Base-by-base conservation (phyloP, 2,329 filamentous ascomycete genomes). In the Ascomycota sp. region DNA sequence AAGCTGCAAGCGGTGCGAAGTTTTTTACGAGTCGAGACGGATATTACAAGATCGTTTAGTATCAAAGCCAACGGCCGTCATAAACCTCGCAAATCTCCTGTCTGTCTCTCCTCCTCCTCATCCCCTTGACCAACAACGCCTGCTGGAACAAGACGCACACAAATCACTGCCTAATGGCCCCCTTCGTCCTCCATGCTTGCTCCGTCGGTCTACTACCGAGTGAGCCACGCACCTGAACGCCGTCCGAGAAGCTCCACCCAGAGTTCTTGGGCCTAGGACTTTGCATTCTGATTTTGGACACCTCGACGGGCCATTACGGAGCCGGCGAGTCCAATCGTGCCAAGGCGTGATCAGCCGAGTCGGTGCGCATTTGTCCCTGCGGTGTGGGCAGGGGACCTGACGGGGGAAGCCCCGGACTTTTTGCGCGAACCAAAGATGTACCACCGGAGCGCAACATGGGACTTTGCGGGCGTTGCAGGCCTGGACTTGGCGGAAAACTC, bases 211-310 rank as follows among this genome's bases (percentile, higher is more conserved):
- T 8, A 7, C 4, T 11, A 7, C n/a, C 23, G 23, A 25, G 8
- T 25, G 24, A 26, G 12, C 24, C 24, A 15, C 6, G n/a, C n/a
- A 5, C 19, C 13, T 24, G 32, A 9, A 32, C 32, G 27, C 23
- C 33, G 11, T 34, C 34, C 21, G 32, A 33, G 15, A 42, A 41
- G 19, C 25, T 40, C 25, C 39, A 29, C 23, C 28, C 32, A n/a
- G n/a, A n/a, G n/a, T n/a, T n/a, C n/a, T n/a, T n/a, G n/a, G n/a
- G n/a, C n/a, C n/a, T n/a, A n/a, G n/a, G n/a, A n/a, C n/a, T n/a
- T n/a, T n/a, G n/a, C n/a, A n/a, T n/a, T n/a, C n/a, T n/a, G n/a
- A n/a, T n/a, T n/a, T n/a, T n/a, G n/a, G n/a, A n/a, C n/a, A n/a
- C n/a, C n/a, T n/a, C n/a, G n/a, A n/a, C n/a, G n/a, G 8, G 27